phyloP scores from a whole-genome alignment of 352 stramenopile species.

The Phytophthora colocasiae region DNA sequence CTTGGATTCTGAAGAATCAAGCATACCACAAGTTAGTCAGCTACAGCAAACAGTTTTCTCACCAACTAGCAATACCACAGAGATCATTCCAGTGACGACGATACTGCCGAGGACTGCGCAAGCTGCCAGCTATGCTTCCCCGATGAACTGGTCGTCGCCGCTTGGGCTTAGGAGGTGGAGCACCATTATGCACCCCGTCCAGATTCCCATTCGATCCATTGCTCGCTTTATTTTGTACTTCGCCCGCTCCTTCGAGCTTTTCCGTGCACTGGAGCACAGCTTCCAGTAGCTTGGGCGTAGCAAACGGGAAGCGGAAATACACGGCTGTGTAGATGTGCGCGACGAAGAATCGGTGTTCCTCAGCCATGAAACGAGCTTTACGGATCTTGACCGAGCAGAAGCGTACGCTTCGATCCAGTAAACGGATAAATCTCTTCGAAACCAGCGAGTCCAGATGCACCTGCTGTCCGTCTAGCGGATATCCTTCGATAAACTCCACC shows the following conservation, averaged over 20 bases:
- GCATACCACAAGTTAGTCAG: slow-evolving; percentile 4
- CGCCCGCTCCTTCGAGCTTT: slow-evolving; percentile 47
- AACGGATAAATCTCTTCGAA: slow-evolving; percentile 61
- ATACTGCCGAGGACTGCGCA: slow-evolving; percentile 59
- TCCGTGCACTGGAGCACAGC: slow-evolving; percentile 64
- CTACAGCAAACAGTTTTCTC: neutral
- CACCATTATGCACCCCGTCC: slow-evolving; percentile 21
- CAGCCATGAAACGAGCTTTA: slow-evolving; percentile 67
- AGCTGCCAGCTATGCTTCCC: slow-evolving; percentile 32
- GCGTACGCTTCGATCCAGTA: slow-evolving; percentile 65
- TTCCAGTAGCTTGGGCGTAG: slow-evolving; percentile 52
- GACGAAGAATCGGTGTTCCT: slow-evolving; percentile 80
- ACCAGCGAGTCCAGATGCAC: slow-evolving; percentile 63
- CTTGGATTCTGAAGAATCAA: slow-evolving; percentile 34
- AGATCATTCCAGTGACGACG: slow-evolving; percentile 71
- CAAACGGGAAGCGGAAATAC: slow-evolving; percentile 75
- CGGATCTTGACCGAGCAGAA: slow-evolving; percentile 71
- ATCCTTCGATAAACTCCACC: slow-evolving; percentile 81
- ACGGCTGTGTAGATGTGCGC: slow-evolving; percentile 72
- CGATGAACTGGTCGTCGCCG: slow-evolving; percentile 19
- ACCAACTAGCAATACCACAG: slow-evolving; percentile 33
- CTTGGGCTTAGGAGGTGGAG: slow-evolving; percentile 25
- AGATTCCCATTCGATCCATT: slow-evolving; percentile 21
- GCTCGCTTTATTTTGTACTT: slow-evolving; percentile 8
- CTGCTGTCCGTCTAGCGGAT: slow-evolving; percentile 59